These are phyloP conservation scores for Lathyrus aphaca DNA, from an alignment of 306 rosid genomes.

Conservation along the genomic window DNA sequence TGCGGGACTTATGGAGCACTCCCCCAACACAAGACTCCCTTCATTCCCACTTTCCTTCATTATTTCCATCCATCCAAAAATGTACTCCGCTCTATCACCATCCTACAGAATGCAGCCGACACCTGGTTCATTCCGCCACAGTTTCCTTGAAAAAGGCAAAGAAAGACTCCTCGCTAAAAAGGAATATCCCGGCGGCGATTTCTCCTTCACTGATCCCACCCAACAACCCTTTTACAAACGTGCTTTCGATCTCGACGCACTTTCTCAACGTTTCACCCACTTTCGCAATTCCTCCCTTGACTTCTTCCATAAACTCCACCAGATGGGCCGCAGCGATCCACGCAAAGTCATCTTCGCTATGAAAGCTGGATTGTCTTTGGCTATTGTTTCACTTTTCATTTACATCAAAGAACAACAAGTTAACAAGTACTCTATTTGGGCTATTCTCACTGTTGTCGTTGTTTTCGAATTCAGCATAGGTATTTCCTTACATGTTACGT, in stretches of 20 bases:
- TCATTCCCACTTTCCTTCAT: conserved; percentile 31
- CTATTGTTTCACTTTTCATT: conserved; percentile 59
- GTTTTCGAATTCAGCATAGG: conserved; percentile 84
- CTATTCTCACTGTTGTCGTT: conserved; percentile 71
- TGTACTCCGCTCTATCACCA: background rate
- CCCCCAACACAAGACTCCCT: conserved; percentile 11
- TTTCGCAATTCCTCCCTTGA: conserved; percentile 32
- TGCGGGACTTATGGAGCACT: conserved; percentile 35
- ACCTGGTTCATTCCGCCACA: conserved; percentile 62
- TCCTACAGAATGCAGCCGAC: conserved; percentile 38
- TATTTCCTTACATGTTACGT: background rate
- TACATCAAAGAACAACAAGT: conserved; percentile 50
- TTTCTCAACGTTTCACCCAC: conserved; percentile 48
- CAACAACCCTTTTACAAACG: background rate
- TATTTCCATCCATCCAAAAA: background rate
- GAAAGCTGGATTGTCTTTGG: conserved; percentile 63
- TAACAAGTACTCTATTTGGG: conserved; percentile 71
- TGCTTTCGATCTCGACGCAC: conserved; percentile 39
- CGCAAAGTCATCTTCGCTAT: conserved; percentile 58
- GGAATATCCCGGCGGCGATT: conserved; percentile 53
- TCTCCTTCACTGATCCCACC: conserved; percentile 27
- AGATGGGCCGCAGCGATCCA: conserved; percentile 73
- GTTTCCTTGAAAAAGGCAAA: conserved; percentile 62
- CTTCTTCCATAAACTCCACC: conserved; percentile 35
- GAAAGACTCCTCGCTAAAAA: conserved; percentile 57